phyloP scores from a whole-genome alignment of 495 filamentous ascomycete genomes.

The Tetracladium setigerum region DNA sequence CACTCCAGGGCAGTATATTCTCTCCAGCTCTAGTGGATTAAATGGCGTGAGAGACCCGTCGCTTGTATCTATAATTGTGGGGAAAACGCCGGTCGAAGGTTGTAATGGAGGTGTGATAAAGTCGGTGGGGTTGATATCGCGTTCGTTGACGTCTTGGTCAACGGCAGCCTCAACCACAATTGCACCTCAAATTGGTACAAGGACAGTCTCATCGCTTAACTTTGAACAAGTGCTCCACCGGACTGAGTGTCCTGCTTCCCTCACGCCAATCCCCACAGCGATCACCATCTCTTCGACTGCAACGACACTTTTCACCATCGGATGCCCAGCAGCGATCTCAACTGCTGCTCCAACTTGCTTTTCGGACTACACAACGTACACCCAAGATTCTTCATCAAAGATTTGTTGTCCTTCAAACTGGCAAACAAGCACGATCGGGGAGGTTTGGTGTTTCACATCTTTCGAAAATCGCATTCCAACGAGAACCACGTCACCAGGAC shows the following conservation, averaged over 20 bases:
- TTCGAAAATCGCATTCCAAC: too few relatives aligned
- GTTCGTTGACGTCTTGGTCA: neutral
- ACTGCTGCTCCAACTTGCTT: neutral
- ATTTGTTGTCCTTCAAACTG: slow-evolving; percentile 1
- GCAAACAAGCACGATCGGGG: slow-evolving; percentile 1
- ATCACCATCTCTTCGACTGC: neutral
- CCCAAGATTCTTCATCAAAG: neutral
- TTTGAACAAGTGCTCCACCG: neutral
- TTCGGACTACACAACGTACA: slow-evolving; percentile 1
- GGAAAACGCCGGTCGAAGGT: neutral
- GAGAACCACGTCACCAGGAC: too few relatives aligned
- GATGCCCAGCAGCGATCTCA: neutral
- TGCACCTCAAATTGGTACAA: too few relatives aligned
- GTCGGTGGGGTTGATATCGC: neutral
- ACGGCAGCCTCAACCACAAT: neutral
- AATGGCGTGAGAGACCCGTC: slow-evolving; percentile 1
- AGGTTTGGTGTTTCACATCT: slow-evolving; percentile 1
- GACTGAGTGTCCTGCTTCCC: neutral
- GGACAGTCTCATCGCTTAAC: too few relatives aligned
- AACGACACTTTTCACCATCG: neutral
- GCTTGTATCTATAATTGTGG: neutral
- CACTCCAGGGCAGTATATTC: slow-evolving; percentile 1
- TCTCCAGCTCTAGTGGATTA: neutral
- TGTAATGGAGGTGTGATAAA: neutral
- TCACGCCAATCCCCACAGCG: neutral